Evolutionary conservation across 2,329 filamentous ascomycete genomes (phyloP), one percentile per base, ranked within the genome.

Genomic region (Trichophyton simii): DNA sequence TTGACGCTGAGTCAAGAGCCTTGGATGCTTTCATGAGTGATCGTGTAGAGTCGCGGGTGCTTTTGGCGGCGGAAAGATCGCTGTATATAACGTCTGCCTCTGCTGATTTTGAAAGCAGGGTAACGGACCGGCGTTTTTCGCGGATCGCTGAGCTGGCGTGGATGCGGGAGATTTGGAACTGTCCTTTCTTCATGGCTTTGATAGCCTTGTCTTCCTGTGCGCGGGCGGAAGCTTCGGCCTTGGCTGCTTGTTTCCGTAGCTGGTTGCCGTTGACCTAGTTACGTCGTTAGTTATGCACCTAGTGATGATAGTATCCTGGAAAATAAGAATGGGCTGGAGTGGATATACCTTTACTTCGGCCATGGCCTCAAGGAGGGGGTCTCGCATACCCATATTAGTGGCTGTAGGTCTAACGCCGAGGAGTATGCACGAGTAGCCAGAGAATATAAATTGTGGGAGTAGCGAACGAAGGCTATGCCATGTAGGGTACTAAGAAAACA

Each of bases 71-170:
- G 63, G 78, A 77, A 2, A 79, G 72, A 60, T 78, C 75, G 60
- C 77, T 77, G 65, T 77, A 77, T n/a, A 79, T 78, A 0, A 78
- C 77, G 61, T 79, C 77, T 50, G 77, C 76, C 18, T 76, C 74
- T 13, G 76, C 76, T 6, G 77, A 75, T 65, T 78, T 74, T 5
- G 75, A 72, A 61, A 73, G 72, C 3, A 79, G 73, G 11, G 74
- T 75, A 18, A 78, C 73, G 62, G 77, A 73, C 63, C 77, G 74
- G 60, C 76, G 73, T 60, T 77, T 77, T 61, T 78, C 76, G 63
- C 76, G 76, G 31, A 78, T 71, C 34, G 76, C 75, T 54, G 75
- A 76, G 20, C 72, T 72, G 60, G 76, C 76, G 67, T 79, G 77
- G 68, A 79, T 77, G 59, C 76, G 76, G 52, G 77, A 76, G 67